phyloP scores from a whole-genome alignment of 352 stramenopile genomes.

The Globisporangium ultimum region DNA sequence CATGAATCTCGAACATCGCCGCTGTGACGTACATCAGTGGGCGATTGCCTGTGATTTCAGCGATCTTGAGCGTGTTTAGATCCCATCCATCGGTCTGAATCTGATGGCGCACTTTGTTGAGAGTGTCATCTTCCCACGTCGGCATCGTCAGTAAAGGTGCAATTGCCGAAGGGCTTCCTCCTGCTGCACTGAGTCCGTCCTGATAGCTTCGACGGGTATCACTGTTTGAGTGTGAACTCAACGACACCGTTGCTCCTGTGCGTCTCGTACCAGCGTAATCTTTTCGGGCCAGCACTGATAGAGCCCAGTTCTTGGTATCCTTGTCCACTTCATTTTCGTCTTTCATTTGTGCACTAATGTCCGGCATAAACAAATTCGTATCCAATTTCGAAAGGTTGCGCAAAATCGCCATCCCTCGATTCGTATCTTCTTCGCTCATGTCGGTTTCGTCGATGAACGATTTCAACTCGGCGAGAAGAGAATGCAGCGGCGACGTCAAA shows the following conservation, averaged over 20 bases:
- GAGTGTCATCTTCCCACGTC: constrained; percentile 46
- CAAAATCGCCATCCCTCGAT: constrained; percentile 61
- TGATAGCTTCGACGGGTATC: constrained; percentile 55
- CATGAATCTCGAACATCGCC: constrained; percentile 75
- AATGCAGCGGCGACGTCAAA: constrained; percentile 66
- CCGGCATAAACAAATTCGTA: constrained; percentile 80
- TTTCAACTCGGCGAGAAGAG: constrained; percentile 70
- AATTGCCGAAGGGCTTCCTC: constrained; percentile 22
- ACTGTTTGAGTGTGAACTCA: constrained; percentile 73
- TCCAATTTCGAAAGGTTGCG: constrained; percentile 67
- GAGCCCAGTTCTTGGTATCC: constrained; percentile 81
- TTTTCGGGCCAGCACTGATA: constrained; percentile 70
- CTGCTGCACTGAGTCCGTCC: constrained; percentile 31
- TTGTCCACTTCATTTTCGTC: constrained; percentile 73
- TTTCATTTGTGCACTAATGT: constrained; percentile 82
- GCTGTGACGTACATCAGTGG: constrained; percentile 81
- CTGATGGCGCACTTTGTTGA: constrained; percentile 38
- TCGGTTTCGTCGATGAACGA: constrained; percentile 69
- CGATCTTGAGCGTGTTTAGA: constrained; percentile 65
- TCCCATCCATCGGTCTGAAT: constrained; percentile 75
- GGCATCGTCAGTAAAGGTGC: constrained; percentile 52
- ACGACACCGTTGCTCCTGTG: constrained; percentile 46
- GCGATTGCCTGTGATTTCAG: constrained; percentile 55
- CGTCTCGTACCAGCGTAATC: constrained; percentile 63
- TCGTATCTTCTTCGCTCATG: constrained; percentile 52